phyloP scores from a whole-genome alignment of 352 stramenopile species.

The Phytopythium oedochilum region DNA sequence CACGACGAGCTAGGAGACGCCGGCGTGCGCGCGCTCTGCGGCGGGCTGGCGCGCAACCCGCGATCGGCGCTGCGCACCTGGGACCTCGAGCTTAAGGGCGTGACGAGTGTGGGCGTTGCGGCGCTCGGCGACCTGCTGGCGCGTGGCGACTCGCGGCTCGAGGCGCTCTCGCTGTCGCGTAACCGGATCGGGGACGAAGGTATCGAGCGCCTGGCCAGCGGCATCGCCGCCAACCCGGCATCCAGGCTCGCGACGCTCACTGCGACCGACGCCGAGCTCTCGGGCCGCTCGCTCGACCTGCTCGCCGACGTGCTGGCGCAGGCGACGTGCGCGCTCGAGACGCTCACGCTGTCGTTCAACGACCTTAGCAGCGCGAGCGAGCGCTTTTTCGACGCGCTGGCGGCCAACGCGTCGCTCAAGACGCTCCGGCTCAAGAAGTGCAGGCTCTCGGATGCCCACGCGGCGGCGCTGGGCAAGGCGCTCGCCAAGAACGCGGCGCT shows the following conservation, averaged over 20 bases:
- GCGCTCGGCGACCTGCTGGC: conserved; percentile 51
- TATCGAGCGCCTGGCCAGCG: conserved; percentile 28
- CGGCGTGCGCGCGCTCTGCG: conserved; percentile 36
- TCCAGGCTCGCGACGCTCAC: conserved; percentile 29
- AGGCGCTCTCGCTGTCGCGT: conserved; percentile 50
- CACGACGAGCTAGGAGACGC: conserved; percentile 52
- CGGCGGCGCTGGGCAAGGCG: conserved; percentile 30
- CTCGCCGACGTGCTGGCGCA: conserved; percentile 35
- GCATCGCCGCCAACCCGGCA: conserved; percentile 28
- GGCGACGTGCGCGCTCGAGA: conserved; percentile 44
- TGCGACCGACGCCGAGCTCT: conserved; percentile 43
- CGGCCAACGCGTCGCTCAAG: conserved; percentile 52
- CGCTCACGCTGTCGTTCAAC: conserved; percentile 74
- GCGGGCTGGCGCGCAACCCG: conserved; percentile 46
- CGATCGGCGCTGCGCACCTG: conserved; percentile 46
- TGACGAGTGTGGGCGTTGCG: conserved; percentile 33
- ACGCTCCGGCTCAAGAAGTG: conserved; percentile 66
- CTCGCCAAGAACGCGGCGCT: conserved; percentile 49
- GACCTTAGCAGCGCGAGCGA: conserved; percentile 23
- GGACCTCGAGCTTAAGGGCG: conserved; percentile 73
- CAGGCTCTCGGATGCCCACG: conserved; percentile 43
- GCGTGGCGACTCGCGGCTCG: conserved; percentile 30
- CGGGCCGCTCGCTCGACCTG: conserved; percentile 37
- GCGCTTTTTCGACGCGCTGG: conserved; percentile 55
- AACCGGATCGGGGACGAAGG: conserved; percentile 51